Evolutionary conservation across 495 filamentous ascomycete species (phyloP).

Genomic region (Friedmanniomyces simplex): DNA sequence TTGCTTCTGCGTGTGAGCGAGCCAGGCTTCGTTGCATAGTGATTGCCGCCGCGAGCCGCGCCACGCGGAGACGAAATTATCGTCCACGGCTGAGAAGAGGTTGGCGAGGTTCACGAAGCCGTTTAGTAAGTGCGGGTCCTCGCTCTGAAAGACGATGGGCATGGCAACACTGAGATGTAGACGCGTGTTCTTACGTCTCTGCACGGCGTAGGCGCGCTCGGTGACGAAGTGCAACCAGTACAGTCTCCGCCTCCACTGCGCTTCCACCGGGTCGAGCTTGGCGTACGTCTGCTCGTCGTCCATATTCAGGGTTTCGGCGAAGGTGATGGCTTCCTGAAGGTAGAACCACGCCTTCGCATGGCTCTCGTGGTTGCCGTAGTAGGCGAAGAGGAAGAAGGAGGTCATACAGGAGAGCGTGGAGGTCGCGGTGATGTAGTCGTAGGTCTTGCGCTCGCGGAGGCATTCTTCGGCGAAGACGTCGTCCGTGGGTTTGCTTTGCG

Average conservation of each 20-base stretch:
- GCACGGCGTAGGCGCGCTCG: conserved; percentile 24
- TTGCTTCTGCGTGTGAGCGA: conserved; percentile 18
- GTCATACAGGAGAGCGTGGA: conserved; percentile 19
- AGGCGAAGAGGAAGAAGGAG: conserved; percentile 26
- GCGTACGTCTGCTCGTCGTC: conserved; percentile 20
- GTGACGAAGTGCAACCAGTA: conserved; percentile 27
- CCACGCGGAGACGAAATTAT: conserved; percentile 22
- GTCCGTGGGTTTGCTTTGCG: conserved; percentile 5
- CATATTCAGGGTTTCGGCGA: conserved; percentile 19
- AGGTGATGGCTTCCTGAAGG: conserved; percentile 23
- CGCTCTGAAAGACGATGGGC: conserved; percentile 18
- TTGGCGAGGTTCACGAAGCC: conserved; percentile 24
- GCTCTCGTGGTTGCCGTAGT: conserved; percentile 25
- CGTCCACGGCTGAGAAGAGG: conserved; percentile 23
- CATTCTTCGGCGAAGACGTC: conserved; percentile 24
- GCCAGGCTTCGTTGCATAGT: conserved; percentile 22
- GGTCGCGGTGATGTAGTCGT: conserved; percentile 20
- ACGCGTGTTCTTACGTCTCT: conserved; percentile 20
- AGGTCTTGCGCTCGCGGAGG: conserved; percentile 18
- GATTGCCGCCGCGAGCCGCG: conserved; percentile 13
- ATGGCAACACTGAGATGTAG: conserved; percentile 16
- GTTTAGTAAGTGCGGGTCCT: conserved; percentile 20
- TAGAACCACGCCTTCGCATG: conserved; percentile 24
- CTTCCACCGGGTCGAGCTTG: conserved; percentile 16
- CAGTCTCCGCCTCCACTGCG: conserved; percentile 22